These are phyloP conservation scores for Aspergillus viridinutans DNA, from an alignment of 2,329 filamentous ascomycete genomes.

Conservation along the genomic window DNA sequence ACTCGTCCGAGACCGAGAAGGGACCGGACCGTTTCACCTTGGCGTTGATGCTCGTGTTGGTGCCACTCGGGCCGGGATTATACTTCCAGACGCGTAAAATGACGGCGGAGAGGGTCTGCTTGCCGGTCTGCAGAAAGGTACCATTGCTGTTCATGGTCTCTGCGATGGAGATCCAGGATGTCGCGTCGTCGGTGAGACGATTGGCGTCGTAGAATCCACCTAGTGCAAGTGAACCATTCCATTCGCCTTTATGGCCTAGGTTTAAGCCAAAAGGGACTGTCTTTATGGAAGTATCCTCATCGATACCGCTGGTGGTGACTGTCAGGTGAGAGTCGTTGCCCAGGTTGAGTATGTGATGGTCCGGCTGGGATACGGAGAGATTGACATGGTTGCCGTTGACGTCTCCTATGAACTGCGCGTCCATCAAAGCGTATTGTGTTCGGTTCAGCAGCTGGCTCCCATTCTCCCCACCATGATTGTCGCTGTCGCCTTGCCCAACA, in stretches of 20 bases:
- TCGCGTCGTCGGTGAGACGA: constrained; percentile 3
- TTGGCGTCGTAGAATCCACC: constrained; percentile 6
- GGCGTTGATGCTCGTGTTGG: background rate
- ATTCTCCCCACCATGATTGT: background rate
- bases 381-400: background rate
- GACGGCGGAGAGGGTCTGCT: background rate
- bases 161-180: constrained; percentile 1
- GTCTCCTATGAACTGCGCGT: background rate
- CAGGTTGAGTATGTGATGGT: background rate
- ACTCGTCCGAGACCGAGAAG: background rate
- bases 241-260: background rate
- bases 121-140: background rate
- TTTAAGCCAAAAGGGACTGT: constrained; percentile 2
- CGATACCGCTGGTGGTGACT: background rate
- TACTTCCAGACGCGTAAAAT: background rate
- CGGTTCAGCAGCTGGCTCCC: background rate
- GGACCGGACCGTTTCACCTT: background rate
- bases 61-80: background rate
- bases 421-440: background rate
- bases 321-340: background rate
- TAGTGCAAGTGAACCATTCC: constrained; percentile 1
- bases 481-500: background rate
- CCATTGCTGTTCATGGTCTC: constrained; percentile 1
- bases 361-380: background rate
- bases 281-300: background rate